Conservation (phyloP, 2,329 filamentous ascomycete genomes). For the Colletotrichum navitas region DNA sequence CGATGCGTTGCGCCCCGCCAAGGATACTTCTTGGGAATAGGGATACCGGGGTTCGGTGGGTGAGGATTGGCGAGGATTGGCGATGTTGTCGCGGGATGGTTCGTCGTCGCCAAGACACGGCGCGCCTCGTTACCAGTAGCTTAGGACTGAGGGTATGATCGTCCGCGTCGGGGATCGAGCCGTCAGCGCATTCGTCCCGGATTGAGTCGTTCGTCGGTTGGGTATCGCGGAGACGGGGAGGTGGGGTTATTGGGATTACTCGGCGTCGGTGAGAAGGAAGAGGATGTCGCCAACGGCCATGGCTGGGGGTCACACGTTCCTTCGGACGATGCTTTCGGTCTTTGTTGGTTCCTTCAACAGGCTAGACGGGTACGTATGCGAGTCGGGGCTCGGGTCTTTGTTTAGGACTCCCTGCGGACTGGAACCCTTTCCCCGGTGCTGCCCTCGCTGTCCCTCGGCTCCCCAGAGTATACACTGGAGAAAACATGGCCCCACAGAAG, state of each 20-base stretch:
- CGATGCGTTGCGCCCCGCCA: slow-evolving; percentile 16
- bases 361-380: background rate
- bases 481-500: slow-evolving; percentile 15
- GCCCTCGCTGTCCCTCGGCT: slow-evolving; percentile 34
- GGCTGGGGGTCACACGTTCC: slow-evolving; percentile 21
- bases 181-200: slow-evolving; percentile 27
- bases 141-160: background rate
- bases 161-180: slow-evolving; percentile 2
- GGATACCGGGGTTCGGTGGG: background rate
- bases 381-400: slow-evolving; percentile 17
- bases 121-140: slow-evolving; percentile 28
- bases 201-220: slow-evolving; percentile 6
- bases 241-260: background rate
- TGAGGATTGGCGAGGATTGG: background rate
- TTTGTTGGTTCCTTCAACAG: slow-evolving; percentile 10
- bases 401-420: background rate
- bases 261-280: slow-evolving; percentile 15
- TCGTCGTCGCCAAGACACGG: background rate
- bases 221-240: background rate
- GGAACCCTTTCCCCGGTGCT: slow-evolving; percentile 6
- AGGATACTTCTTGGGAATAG: background rate
- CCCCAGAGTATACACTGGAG: slow-evolving; percentile 34
- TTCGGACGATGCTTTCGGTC: slow-evolving; percentile 34
- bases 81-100: background rate
- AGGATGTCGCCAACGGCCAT: slow-evolving; percentile 26